phyloP scores from a whole-genome alignment of 208 protist species.

The Trypanosomatidae sp. region DNA sequence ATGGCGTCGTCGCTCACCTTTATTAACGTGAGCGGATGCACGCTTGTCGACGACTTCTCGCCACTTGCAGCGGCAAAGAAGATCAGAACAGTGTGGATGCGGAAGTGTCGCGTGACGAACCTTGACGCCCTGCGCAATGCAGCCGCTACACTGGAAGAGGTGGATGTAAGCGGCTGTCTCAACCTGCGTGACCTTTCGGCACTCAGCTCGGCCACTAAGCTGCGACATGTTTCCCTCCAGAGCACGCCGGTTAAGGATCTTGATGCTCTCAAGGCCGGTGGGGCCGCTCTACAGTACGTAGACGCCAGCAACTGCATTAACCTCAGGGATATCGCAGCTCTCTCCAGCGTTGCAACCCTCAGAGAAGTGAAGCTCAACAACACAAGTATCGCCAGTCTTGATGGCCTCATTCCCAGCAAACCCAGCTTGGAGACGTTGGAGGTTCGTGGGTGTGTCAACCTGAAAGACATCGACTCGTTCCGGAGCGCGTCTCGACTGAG shows the following conservation, averaged over 20 bases:
- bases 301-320: slow-evolving; percentile 9
- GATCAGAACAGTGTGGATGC: neutral
- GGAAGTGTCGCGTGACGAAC: neutral
- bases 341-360: neutral
- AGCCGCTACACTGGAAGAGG: neutral
- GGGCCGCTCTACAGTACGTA: neutral
- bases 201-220: neutral
- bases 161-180: slow-evolving; percentile 9
- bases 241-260: neutral
- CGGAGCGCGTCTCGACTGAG: too few species aligned
- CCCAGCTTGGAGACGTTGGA: too few species aligned
- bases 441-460: too few species aligned
- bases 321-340: slow-evolving; percentile 1
- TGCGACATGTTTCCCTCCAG: slow-evolving; percentile 1
- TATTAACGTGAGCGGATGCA: slow-evolving; percentile 7
- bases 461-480: too few species aligned
- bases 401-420: too few species aligned
- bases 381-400: neutral
- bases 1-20: too few species aligned
- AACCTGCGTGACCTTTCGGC: slow-evolving; percentile 12
- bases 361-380: slow-evolving; percentile 7
- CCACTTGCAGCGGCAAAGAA: slow-evolving; percentile 1
- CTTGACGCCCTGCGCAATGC: neutral
- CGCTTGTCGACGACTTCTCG: neutral
- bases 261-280: neutral